Base-by-base conservation (phyloP, 805 yeast genomes). In the Metschnikowia reukaufii region DNA sequence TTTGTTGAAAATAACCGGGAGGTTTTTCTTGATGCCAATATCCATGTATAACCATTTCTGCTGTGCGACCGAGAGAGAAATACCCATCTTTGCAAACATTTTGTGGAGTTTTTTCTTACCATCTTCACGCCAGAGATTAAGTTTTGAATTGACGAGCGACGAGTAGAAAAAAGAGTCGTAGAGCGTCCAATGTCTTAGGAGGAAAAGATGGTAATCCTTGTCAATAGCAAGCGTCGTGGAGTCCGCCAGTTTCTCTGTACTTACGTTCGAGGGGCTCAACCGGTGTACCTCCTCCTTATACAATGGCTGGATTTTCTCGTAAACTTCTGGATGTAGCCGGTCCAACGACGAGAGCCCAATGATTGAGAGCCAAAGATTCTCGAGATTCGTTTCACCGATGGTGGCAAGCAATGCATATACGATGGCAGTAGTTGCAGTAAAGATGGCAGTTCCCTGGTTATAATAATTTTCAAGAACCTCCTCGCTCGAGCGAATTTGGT, bases 61-160 rank as follows among this genome's bases (percentile, higher is more conserved):
- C 59, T 84, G 86, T 0, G 98, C 94, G n/a, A 85, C 83, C 5
- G 82, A 84, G 39, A 94, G 72, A 0, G 97, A 84, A 5, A 94
- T 85, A 6, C 99, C 99, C 97, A 95, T 94, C 57, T 86, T 81
- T 1, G 99, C 99, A 69, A 94, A 88, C 79, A 94, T 77, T 57
- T 90, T 89, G 62, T 91, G 96, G 42, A 94, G 70, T 54, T 83
- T 79, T 61, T 88, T 89, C 54, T 84, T 79, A 5, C 99, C 99
- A 48, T 86, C 91, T 59, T 88, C 96, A 27, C 91, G 85, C 94
- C 97, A 94, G 32, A 94, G 70, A 47, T 82, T 82, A 47, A 94
- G 70, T 62, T 90, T 88, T 10, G 98, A 86, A 59, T 91, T 88
- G 29, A 92, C 90, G 59, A 84, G 92, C 50, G 89, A 84, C n/a